Evolutionary conservation across 805 yeast species (phyloP), one percentile per base, ranked within the genome.

Genomic region (Yarrowia sp.): DNA sequence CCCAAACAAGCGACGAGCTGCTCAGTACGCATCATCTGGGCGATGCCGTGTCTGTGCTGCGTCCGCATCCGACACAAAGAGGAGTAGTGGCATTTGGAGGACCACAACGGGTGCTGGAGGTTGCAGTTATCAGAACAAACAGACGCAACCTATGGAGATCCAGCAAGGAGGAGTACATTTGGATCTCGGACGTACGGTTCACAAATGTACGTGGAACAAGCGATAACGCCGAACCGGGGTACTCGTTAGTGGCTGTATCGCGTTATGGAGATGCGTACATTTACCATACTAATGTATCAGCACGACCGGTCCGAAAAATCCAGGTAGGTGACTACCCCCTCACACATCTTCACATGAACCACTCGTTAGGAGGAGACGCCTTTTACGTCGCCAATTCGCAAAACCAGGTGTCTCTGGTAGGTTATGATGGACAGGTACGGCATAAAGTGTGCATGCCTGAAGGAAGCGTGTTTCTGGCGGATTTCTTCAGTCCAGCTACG

Each of bases 311-410:
- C 8, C 33, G 36, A 5, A 58, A 58, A 15, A 43, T 58, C 51
- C 64, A 44, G 45, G 64, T 58, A 14, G 41, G 51, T 13, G 42
- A 58, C 35, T 58, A 58, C 15, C 64, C 64, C 4, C 51, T 58
- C n/a, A 58, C 64, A 35, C 50, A 58, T 8, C 22, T 44, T 22
- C 64, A 58, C 41, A 43, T 43, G 51, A 43, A 44, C 43, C 64
- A 58, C n/a, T 58, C 64, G 13, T 6, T 44, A 15, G 51, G 51
- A 13, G 64, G 61, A 39, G 61, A 55, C 22, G 51, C 51, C 35
- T 58, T 58, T 15, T 58, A 58, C 43, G 64, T 44, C n/a, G 64
- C 51, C 13, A 58, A 58, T 35, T 43, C 64, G 18, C 64, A 58
- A n/a, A 58, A 58, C 51, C 64, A 58, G 43, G 43, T 58, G 17